These are phyloP conservation scores for Neurospora discreta DNA, from an alignment of 495 filamentous ascomycete genomes.

Conservation along the genomic window DNA sequence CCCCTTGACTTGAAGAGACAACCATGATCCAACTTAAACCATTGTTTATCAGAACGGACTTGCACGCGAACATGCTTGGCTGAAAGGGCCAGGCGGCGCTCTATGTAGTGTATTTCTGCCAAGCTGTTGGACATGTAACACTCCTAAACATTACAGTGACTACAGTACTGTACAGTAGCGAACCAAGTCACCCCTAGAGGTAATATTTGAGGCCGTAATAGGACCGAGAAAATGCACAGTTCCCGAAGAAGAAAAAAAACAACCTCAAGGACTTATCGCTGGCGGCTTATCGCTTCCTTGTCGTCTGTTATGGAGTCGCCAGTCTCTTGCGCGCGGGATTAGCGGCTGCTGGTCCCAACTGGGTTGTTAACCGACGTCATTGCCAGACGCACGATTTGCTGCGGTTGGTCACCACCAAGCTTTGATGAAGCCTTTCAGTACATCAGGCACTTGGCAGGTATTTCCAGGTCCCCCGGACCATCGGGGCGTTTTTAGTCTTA, in stretches of 20 bases:
- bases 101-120: background rate
- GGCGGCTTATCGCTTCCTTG: background rate
- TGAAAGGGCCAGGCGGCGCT: background rate
- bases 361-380: background rate
- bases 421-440: background rate
- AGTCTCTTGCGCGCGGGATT: background rate
- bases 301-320: background rate
- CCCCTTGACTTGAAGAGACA: background rate
- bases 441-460: background rate
- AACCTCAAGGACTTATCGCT: background rate
- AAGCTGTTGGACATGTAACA: background rate
- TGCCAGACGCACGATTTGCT: background rate
- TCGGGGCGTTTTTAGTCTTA: background rate
- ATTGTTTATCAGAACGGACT: background rate
- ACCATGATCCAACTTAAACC: background rate
- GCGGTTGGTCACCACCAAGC: background rate
- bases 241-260: background rate
- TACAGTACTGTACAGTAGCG: background rate
- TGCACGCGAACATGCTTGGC: background rate
- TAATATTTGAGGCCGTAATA: background rate
- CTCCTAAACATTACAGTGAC: background rate
- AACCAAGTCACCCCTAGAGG: background rate
- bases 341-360: background rate
- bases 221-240: background rate
- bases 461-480: background rate